A percentile compares a stretch with the other conserved stretches of the same genome.
Conservation (phyloP, 139 green algal genomes). For the Spirogloea muscicola region DNA sequence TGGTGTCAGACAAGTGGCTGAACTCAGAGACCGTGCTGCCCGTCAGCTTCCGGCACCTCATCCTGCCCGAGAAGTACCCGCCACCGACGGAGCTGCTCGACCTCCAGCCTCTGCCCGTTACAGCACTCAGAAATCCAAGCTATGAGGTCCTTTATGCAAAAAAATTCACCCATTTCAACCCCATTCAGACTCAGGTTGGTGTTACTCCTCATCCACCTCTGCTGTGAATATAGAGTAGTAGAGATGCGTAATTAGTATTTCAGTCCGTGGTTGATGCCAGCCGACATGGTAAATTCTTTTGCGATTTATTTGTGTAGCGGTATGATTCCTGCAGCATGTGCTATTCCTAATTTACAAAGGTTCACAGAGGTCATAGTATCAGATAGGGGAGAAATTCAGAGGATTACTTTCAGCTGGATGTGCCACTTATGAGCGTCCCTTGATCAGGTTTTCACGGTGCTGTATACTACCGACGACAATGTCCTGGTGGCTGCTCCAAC, state of each 20-base stretch:
- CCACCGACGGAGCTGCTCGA: slow-evolving; percentile 96
- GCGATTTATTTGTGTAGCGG: no score
- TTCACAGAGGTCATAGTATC: no score
- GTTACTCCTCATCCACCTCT: no score
- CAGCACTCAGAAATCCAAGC: slow-evolving; percentile 71
- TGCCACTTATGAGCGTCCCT: no score
- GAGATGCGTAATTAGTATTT: no score
- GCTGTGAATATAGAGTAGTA: no score
- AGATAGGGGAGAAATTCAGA: no score
- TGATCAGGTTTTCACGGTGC: slow-evolving; percentile 83
- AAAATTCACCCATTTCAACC: slow-evolving; percentile 85
- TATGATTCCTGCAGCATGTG: no score
- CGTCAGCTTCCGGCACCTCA: slow-evolving; percentile 84
- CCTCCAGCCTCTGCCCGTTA: slow-evolving; percentile 91
- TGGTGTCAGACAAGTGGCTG: slow-evolving; percentile 84
- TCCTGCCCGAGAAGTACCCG: slow-evolving; percentile 92
- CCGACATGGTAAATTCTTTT: no score
- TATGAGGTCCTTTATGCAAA: slow-evolving; percentile 82
- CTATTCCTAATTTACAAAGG: no score
- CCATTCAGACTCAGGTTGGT: slow-evolving; percentile 97
- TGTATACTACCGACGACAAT: slow-evolving; percentile 95
- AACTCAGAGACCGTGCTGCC: slow-evolving; percentile 79
- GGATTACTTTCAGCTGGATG: no score
- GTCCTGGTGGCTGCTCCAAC: slow-evolving; percentile 83
- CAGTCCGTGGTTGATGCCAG: no score